phyloP scores from a whole-genome alignment of 1,284 basidiomycete genomes.

The Cutaneotrichosporon cutaneum region DNA sequence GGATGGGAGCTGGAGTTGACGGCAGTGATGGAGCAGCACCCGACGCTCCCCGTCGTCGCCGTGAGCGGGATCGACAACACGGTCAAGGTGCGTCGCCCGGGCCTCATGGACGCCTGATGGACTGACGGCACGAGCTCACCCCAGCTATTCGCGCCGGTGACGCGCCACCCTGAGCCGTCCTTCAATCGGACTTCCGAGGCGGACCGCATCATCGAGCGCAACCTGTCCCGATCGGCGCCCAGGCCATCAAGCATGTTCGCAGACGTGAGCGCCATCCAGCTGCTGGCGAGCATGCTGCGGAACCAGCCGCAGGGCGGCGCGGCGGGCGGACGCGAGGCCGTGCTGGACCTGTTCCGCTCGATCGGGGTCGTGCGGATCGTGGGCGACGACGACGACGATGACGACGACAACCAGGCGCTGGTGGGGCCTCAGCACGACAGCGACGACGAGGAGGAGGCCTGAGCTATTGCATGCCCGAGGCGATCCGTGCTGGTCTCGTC shows the following conservation, averaged over 20 bases:
- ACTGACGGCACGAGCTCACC: neutral
- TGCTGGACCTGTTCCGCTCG: conserved; percentile 12
- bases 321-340: neutral
- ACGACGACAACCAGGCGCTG: neutral
- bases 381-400: conserved; percentile 12
- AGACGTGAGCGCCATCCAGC: conserved; percentile 15
- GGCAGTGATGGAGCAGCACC: conserved; percentile 72
- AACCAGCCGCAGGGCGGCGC: neutral
- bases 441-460: neutral
- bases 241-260: conserved; percentile 5
- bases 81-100: conserved; percentile 64
- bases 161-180: neutral
- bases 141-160: conserved; percentile 16
- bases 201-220: conserved; percentile 16
- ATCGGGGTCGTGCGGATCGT: conserved; percentile 7
- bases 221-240: conserved; percentile 4
- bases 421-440: neutral
- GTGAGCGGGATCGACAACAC: conserved; percentile 86
- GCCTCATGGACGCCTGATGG: no score
- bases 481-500: neutral
- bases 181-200: conserved; percentile 13
- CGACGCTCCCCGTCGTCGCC: conserved; percentile 72
- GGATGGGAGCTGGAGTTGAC: neutral
- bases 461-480: neutral
- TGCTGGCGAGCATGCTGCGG: conserved; percentile 15